Evolutionary conservation across 305 asterid species (phyloP).

Genomic region (Galium porrigens): DNA sequence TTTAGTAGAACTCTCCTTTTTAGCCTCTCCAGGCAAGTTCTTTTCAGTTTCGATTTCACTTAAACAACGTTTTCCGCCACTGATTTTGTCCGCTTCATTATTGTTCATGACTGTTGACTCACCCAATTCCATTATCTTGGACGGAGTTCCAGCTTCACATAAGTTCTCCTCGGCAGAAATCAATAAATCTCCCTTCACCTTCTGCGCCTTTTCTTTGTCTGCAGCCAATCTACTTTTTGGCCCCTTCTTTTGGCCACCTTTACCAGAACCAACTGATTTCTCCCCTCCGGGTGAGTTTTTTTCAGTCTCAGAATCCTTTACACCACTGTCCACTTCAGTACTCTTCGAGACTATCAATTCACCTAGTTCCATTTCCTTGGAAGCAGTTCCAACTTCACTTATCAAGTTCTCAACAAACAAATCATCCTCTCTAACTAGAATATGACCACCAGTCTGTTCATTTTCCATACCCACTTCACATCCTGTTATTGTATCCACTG

Average conservation of each 20-base stretch:
- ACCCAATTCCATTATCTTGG: neutral
- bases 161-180: slow-evolving; percentile 1
- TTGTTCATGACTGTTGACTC: slow-evolving; percentile 21
- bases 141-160: neutral
- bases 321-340: slow-evolving; percentile 25
- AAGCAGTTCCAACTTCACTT: slow-evolving; percentile 23
- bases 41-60: slow-evolving; percentile 21
- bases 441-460: slow-evolving; percentile 18
- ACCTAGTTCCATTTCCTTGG: slow-evolving; percentile 18
- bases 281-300: slow-evolving; percentile 8
- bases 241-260: slow-evolving; percentile 13
- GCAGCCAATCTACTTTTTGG: slow-evolving; percentile 6
- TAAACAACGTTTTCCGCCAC: slow-evolving; percentile 33
- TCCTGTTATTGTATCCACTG: slow-evolving; percentile 14
- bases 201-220: slow-evolving; percentile 18
- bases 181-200: slow-evolving; percentile 12
- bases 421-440: slow-evolving; percentile 14
- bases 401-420: slow-evolving; percentile 18
- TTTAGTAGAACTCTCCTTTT: slow-evolving; percentile 17
- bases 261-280: slow-evolving; percentile 16
- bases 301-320: slow-evolving; percentile 20
- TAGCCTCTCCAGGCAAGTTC: slow-evolving; percentile 9
- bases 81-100: slow-evolving; percentile 23
- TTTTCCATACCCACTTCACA: slow-evolving; percentile 11
- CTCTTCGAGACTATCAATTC: slow-evolving; percentile 22